Evolutionary conservation across 306 rosid genomes (phyloP).

Genomic region (Cucurbita moschata): DNA sequence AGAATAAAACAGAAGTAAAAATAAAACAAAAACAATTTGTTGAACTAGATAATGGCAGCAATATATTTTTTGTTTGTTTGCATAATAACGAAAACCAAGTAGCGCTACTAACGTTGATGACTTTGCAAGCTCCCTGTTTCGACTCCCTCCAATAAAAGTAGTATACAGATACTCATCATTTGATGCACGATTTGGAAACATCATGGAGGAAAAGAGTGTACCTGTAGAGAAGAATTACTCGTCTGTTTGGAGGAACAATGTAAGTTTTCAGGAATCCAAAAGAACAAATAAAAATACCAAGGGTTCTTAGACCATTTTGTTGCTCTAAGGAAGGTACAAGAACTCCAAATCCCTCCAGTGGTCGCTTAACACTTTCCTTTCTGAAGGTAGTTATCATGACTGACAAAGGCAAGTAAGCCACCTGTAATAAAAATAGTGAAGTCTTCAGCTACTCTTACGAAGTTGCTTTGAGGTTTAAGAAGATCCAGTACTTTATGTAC

Average conservation of each 20-base stretch:
- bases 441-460: neutral
- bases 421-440: conserved; percentile 30
- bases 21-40: neutral
- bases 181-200: conserved; percentile 95
- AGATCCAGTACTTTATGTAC: neutral
- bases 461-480: neutral
- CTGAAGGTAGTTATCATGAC: conserved; percentile 68
- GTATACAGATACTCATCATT: conserved; percentile 62
- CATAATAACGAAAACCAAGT: neutral
- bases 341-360: conserved; percentile 93
- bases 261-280: conserved; percentile 7
- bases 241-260: neutral
- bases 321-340: conserved; percentile 85
- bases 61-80: neutral
- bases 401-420: conserved; percentile 65
- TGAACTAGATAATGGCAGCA: neutral
- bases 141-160: conserved; percentile 74
- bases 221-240: conserved; percentile 32
- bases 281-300: conserved; percentile 42
- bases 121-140: conserved; percentile 57
- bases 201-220: conserved; percentile 83
- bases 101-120: conserved; percentile 53
- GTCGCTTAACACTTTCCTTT: conserved; percentile 66
- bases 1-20: conserved; percentile 3
- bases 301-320: conserved; percentile 66